Evolutionary conservation across 805 yeast genomes (phyloP).

Genomic region (Candida sphagnicola): DNA sequence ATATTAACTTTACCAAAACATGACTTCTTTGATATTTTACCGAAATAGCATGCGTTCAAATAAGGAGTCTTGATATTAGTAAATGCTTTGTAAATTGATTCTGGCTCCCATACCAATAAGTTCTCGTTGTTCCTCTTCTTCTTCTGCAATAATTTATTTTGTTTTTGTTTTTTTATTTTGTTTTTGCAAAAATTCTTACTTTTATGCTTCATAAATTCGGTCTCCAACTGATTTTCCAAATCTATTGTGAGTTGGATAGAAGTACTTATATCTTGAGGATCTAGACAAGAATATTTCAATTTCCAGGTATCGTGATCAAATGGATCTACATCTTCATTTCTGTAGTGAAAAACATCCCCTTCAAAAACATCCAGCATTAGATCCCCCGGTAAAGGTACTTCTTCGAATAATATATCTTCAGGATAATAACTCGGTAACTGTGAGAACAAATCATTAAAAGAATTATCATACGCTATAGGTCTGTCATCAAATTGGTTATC

Average conservation of each 20-base stretch:
- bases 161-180: background rate
- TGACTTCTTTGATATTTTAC: conserved; percentile 23
- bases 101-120: conserved; percentile 25
- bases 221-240: conserved; percentile 14
- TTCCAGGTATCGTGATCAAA: conserved; percentile 1
- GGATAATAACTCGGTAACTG: background rate
- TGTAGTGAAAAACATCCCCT: conserved; percentile 1
- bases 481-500: no score
- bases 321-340: conserved; percentile 1
- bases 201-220: conserved; percentile 8
- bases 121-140: background rate
- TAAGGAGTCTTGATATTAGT: conserved; percentile 24
- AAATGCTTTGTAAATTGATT: conserved; percentile 28
- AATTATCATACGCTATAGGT: background rate
- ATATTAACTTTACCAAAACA: conserved; percentile 39
- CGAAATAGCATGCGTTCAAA: conserved; percentile 23
- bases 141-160: background rate
- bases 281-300: conserved; percentile 2
- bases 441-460: background rate
- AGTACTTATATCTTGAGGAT: conserved; percentile 10
- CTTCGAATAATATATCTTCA: background rate
- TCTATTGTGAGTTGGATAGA: conserved; percentile 11
- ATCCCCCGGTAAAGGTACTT: no score
- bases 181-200: background rate
- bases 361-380: background rate